Percentiles rank a stretch among this genome's conserved stretches.
phyloP scores from a whole-genome alignment of 1,284 basidiomycete species.

The Rhodotorula sp. region DNA sequence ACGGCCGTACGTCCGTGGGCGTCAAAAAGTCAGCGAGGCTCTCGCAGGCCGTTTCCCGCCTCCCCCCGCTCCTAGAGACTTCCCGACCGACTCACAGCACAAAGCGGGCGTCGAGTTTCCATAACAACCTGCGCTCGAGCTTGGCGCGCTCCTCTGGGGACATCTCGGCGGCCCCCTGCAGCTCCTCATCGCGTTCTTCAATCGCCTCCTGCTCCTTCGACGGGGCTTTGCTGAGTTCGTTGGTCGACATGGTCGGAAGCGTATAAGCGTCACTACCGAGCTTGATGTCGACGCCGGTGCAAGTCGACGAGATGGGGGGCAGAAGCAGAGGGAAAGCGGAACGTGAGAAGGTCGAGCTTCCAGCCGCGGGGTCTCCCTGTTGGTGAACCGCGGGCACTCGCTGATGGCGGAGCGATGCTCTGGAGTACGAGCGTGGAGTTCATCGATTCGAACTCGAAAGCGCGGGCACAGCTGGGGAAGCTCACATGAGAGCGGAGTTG shows the following conservation, averaged over 20 bases:
- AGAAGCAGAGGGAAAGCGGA: not conserved
- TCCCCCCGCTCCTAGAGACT: too few species aligned
- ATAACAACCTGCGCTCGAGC: constrained; percentile 48
- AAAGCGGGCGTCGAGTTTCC: constrained; percentile 49
- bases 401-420: constrained; percentile 2
- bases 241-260: constrained; percentile 3
- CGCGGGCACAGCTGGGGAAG: too few species aligned
- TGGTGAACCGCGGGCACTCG: too few species aligned
- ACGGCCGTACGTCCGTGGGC: too few species aligned
- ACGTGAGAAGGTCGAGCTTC: constrained; percentile 3
- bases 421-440: not conserved
- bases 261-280: not conserved
- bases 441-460: too few species aligned
- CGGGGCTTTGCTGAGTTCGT: not conserved
- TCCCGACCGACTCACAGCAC: constrained; percentile 12
- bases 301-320: not conserved
- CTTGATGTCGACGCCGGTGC: too few species aligned
- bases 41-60: too few species aligned
- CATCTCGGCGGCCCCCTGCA: not conserved
- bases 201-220: constrained; percentile 24
- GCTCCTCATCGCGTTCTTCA: constrained; percentile 13
- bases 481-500: too few species aligned
- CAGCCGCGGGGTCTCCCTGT: too few species aligned
- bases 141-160: constrained; percentile 16
- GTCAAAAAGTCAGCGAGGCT: too few species aligned